Evolutionary conservation across 257 asterid species (phyloP).

Genomic region (Capsicum rhomboideum): DNA sequence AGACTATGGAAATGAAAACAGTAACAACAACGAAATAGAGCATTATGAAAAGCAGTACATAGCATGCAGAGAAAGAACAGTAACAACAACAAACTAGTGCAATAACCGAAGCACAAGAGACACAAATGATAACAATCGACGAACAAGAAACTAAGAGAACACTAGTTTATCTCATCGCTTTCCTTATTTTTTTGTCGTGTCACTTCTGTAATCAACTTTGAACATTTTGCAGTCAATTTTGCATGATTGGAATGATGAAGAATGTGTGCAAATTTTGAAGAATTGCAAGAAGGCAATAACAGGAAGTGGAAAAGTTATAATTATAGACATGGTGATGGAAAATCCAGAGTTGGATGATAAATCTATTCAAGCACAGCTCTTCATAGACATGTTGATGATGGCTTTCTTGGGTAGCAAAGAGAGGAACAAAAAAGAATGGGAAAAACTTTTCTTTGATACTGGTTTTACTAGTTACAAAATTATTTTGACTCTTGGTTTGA

Average conservation of each 20-base stretch:
- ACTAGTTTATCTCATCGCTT: not conserved
- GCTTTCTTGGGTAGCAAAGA: conserved; percentile 1
- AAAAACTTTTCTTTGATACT: not conserved
- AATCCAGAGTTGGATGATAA: not conserved
- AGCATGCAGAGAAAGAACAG: not conserved
- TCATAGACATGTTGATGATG: conserved; percentile 6
- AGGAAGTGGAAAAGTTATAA: conserved; percentile 12
- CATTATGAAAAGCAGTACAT: not conserved
- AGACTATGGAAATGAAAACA: not conserved
- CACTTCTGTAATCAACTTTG: not conserved
- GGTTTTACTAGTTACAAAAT: conserved; percentile 1
- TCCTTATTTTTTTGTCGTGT: not conserved
- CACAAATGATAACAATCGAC: not conserved
- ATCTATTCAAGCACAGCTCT: not conserved
- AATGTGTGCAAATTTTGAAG: conserved; percentile 4
- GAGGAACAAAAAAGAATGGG: conserved; percentile 6
- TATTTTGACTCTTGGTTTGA: not conserved
- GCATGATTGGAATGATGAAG: conserved; percentile 22
- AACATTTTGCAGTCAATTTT: conserved; percentile 12
- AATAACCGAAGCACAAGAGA: not conserved
- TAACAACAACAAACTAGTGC: too few relatives aligned
- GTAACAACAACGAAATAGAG: not conserved
- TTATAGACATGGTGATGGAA: conserved; percentile 11
- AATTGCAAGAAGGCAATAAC: conserved; percentile 12
- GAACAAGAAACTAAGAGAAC: not conserved